Base-by-base conservation (phyloP, 768 basidiomycete species). In the Amanita phalloides region DNA sequence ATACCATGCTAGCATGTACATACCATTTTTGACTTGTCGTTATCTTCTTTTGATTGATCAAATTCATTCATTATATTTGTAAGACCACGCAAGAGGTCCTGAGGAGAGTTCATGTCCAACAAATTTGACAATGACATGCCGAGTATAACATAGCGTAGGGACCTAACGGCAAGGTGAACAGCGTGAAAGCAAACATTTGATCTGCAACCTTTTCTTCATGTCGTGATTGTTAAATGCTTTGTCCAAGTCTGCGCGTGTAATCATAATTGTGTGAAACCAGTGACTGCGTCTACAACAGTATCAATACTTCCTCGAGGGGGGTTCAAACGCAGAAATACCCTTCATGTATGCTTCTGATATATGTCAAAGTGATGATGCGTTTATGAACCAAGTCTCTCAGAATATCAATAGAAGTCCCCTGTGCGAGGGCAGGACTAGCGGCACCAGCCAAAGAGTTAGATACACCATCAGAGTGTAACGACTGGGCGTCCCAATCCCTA, bases 191-290 rank as follows among this genome's bases (percentile, higher is more conserved):
- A 10, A 30, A 10, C 21, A 20, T 48, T 10, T 20, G 36, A 25
- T 17, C 6, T 25, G 33, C 33, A 39, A 89, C 89, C 88, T 76
- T 66, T 81, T 87, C 72, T 79, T 84, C 82, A 90, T 90, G 17
- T 77, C 78, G 6, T 65, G 64, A 61, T 86, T 89, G 58, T 72
- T 81, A 64, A 92, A 93, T 50, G 78, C 78, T 46, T 73, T 78
- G 53, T 88, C 84, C 3, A 93, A 77, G 49, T 91, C 91, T 14
- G 70, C 59, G 45, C 78, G 78, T 50, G 84, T 81, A 59, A 93
- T 78, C 61, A 87, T 75, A 57, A 93, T 82, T 10, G 91, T 93
- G 63, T 90, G 86, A 60, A 89, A 89, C 90, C 90, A 91, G 62
- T 90, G 84, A 56, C 81, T 82, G 50, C 81, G 82, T 49, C 90